Percentiles rank a stretch among this genome's conserved stretches.
Evolutionary conservation across 208 protist genomes (phyloP).

Genomic region (Zelonia costaricensis): DNA sequence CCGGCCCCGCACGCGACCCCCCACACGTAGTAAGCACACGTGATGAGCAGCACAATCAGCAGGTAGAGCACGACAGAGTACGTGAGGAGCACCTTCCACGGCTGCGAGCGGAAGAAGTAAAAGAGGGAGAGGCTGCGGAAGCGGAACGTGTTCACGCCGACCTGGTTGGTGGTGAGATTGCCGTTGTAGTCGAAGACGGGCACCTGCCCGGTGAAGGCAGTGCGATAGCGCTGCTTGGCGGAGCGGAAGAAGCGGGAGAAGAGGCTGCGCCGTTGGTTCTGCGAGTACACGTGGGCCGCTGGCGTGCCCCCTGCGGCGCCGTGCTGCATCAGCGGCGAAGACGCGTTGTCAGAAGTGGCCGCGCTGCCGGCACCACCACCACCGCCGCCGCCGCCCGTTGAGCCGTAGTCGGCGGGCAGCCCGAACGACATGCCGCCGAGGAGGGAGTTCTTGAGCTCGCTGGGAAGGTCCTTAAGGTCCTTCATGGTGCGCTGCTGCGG

Average conservation of each 20-base stretch:
- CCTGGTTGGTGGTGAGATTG: slow-evolving; percentile 49
- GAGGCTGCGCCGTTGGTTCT: no score
- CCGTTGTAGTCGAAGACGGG: slow-evolving; percentile 77
- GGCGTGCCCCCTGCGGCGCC: no score
- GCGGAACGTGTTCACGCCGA: slow-evolving; percentile 66
- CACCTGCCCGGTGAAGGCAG: slow-evolving; percentile 25
- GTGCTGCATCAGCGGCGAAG: no score
- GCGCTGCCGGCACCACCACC: neutral
- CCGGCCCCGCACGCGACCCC: slow-evolving; percentile 50
- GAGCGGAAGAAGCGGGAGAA: slow-evolving; percentile 10
- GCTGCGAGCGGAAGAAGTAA: slow-evolving; percentile 58
- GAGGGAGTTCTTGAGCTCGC: slow-evolving; percentile 40
- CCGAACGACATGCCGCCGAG: slow-evolving; percentile 8
- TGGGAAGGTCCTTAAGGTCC: slow-evolving; percentile 30
- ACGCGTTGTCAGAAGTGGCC: neutral
- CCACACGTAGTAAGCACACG: slow-evolving; percentile 61
- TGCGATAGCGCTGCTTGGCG: slow-evolving; percentile 6
- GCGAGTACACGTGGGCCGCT: no score
- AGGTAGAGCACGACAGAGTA: slow-evolving; percentile 73
- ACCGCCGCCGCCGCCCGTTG: slow-evolving; percentile 3
- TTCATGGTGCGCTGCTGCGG: slow-evolving; percentile 29
- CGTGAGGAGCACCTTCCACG: slow-evolving; percentile 56
- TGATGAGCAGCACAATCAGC: slow-evolving; percentile 53
- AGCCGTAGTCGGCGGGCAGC: slow-evolving; percentile 13
- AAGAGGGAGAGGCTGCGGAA: slow-evolving; percentile 74